These are phyloP conservation scores for Solanum tarijense DNA, from an alignment of 257 asterid species.

Conservation along the genomic window DNA sequence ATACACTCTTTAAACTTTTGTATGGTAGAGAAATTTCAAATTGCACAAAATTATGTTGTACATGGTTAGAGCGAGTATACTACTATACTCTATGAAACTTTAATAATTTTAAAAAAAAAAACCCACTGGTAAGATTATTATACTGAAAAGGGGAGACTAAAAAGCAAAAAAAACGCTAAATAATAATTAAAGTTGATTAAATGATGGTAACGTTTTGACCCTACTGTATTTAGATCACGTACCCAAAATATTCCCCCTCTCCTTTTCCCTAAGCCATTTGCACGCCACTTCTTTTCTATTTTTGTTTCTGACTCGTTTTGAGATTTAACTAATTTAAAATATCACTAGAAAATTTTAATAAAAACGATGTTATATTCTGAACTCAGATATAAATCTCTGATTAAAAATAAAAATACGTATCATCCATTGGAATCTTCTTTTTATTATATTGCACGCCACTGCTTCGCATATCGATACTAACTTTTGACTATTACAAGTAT, in stretches of 20 bases:
- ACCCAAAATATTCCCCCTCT: constrained; percentile 31
- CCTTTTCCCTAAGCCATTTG: constrained; percentile 26
- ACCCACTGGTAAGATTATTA: neutral
- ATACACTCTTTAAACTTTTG: neutral
- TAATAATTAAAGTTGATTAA: neutral
- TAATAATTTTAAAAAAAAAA: neutral
- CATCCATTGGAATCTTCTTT: neutral
- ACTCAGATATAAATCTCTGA: rapidly evolving
- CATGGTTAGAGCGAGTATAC: neutral
- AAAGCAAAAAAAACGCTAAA: neutral
- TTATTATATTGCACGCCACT: constrained; percentile 7
- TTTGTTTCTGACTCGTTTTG: neutral
- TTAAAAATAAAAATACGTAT: too few relatives aligned
- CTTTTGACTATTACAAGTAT: neutral
- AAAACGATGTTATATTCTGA: rapidly evolving
- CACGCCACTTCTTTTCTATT: constrained; percentile 19
- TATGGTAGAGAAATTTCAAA: neutral
- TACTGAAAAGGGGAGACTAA: neutral
- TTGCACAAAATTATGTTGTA: neutral
- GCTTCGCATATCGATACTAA: neutral
- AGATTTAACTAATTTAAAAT: rapidly evolving
- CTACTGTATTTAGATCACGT: constrained; percentile 25
- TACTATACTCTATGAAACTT: neutral
- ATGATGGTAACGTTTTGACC: constrained; percentile 17
- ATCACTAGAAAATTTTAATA: rapidly evolving